Conservation (phyloP, 805 yeast genomes). For the Sugiyamaella valdiviana region DNA sequence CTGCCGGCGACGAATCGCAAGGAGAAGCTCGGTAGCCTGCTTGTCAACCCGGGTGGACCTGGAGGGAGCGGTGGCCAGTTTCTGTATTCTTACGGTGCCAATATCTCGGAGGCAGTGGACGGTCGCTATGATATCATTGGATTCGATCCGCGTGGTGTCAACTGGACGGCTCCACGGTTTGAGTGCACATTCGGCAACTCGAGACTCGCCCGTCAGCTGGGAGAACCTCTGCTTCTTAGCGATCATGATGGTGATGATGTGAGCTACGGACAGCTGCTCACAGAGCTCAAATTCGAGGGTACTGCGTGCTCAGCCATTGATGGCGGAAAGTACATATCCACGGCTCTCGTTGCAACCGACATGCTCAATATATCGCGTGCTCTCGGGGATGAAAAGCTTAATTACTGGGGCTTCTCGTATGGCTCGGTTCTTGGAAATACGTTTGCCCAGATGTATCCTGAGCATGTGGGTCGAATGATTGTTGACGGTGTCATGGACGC, state of each 20-base stretch:
- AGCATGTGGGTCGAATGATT: conserved; percentile 16
- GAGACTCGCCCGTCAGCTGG: no score
- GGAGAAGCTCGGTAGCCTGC: conserved; percentile 18
- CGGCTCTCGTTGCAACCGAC: conserved; percentile 22
- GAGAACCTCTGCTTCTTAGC: not conserved
- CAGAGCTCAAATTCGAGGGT: conserved; percentile 12
- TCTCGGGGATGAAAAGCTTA: conserved; percentile 21
- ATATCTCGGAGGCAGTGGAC: conserved; percentile 12
- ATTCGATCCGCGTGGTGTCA: conserved; percentile 25
- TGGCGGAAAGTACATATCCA: conserved; percentile 16
- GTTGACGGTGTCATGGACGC: conserved; percentile 23
- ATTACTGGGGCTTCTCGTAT: conserved; percentile 26
- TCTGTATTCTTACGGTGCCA: conserved; percentile 7
- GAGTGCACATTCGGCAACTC: conserved; percentile 11
- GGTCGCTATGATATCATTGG: conserved; percentile 19
- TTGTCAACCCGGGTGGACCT: conserved; percentile 26
- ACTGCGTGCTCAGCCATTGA: conserved; percentile 13
- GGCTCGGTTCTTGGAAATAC: conserved; percentile 22
- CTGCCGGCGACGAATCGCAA: conserved; percentile 13
- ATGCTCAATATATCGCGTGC: conserved; percentile 21
- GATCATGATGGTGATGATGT: conserved; percentile 6
- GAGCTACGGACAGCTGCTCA: conserved; percentile 14
- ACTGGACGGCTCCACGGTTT: conserved; percentile 16
- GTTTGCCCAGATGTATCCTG: conserved; percentile 24
- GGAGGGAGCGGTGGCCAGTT: conserved; percentile 21